Evolutionary conservation across 768 basidiomycete species (phyloP), one percentile per base, ranked within the genome.

Genomic region (Thelephora aurantiotincta): DNA sequence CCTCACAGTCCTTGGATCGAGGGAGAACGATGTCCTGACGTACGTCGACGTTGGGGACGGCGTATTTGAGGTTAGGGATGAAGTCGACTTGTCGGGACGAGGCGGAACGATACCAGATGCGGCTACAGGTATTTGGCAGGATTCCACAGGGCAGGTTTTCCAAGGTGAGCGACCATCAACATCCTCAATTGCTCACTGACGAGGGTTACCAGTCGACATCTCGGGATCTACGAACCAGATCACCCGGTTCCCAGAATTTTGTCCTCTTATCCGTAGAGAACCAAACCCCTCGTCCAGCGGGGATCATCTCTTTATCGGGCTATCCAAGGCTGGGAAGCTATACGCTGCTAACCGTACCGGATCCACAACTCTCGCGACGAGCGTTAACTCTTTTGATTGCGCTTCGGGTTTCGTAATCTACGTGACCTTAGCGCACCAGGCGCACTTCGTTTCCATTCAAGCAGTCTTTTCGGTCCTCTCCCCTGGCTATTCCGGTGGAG

Each of bases 361-460:
- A 58, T 58, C 43, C 55, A 53, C 6, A 7, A 57, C 47, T 11
- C 57, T 64, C 1, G 70, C 76, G 1, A 59, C 65, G 2, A 80
- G 74, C 48, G 74, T 62, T 16, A 87, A 79, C 12, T 94, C 92
- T 0, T 88, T 89, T 62, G 72, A 75, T 14, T 50, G 82, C 12
- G 72, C 82, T 0, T 77, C 85, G 0, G 75, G 77, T 16, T 92
- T 87, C 59, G 65, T 94, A 30, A 80, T 93, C 48, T 94, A 78
- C 64, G 90, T 87, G 0, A 88, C 90, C 0, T 78, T 77, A 6
- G 65, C 83, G 0, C 94, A 98, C 57, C 80, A 87, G 23, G 81
- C 77, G 1, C 72, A 75, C 34, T 97, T 91, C 55, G 75, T 75
- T 1, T 81, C 87, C 2, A 54, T 86, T 3, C 35, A 53, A 2